Conservation (phyloP, 2,329 filamentous ascomycete genomes). For the Epichloe typhina region DNA sequence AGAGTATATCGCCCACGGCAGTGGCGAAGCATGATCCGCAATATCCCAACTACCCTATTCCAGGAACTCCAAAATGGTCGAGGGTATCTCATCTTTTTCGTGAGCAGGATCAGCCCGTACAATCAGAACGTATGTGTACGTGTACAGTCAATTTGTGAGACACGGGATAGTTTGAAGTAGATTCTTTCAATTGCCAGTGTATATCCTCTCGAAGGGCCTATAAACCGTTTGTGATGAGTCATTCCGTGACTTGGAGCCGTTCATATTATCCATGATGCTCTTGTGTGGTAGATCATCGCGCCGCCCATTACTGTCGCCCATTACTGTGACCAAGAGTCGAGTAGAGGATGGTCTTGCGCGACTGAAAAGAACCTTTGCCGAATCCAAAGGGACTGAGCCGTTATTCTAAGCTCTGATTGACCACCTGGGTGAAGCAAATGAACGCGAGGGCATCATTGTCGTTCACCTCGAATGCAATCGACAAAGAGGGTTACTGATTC, state of each 20-base stretch:
- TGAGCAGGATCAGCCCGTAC: constrained; percentile 12
- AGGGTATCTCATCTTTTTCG: constrained; percentile 11
- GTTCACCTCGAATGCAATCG: neutral
- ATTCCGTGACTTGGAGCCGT: too few species aligned
- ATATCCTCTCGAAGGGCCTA: constrained; percentile 25
- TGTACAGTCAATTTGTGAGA: neutral
- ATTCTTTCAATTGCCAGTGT: neutral
- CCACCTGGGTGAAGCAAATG: too few species aligned
- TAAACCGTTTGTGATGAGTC: too few species aligned
- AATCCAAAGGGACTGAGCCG: too few species aligned
- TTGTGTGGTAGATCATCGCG: too few species aligned
- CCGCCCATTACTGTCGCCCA: too few species aligned
- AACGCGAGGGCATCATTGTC: too few species aligned
- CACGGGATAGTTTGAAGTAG: neutral
- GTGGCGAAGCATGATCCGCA: constrained; percentile 26
- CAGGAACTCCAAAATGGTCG: constrained; percentile 16
- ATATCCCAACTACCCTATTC: constrained; percentile 14
- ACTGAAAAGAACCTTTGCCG: too few species aligned
- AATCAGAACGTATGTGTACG: constrained; percentile 7
- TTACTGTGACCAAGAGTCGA: too few species aligned
- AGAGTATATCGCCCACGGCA: constrained; percentile 14
- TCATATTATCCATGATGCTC: too few species aligned
- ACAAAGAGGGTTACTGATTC: neutral
- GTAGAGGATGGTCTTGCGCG: too few species aligned
- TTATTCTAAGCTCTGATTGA: too few species aligned